Percentiles rank a stretch among this genome's conserved stretches.
These are phyloP conservation scores for Fusarium globosum DNA, from an alignment of 2,329 filamentous ascomycete species.

Conservation along the genomic window DNA sequence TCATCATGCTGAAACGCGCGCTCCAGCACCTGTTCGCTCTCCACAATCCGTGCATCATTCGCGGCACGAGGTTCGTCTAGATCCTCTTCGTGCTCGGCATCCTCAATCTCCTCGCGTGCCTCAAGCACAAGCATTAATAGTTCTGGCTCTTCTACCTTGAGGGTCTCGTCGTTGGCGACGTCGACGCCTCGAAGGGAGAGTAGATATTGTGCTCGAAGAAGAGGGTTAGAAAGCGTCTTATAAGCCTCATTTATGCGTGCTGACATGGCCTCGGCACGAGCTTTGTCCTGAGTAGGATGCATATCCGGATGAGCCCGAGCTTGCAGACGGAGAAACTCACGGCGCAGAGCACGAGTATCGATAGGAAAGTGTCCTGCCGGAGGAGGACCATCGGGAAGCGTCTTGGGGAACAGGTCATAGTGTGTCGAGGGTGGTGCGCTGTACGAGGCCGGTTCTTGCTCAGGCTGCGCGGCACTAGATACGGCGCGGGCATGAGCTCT, in stretches of 20 bases:
- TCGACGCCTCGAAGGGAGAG: conserved; percentile 80
- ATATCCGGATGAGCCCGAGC: conserved; percentile 80
- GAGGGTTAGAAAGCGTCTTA: conserved; percentile 81
- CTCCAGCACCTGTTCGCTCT: conserved; percentile 72
- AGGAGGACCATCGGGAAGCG: conserved; percentile 81
- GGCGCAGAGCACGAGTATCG: conserved; percentile 75
- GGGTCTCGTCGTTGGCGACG: conserved; percentile 80
- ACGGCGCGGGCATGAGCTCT: conserved; percentile 19
- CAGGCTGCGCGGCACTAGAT: conserved; percentile 26
- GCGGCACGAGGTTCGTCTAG: conserved; percentile 67
- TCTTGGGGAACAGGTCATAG: conserved; percentile 89
- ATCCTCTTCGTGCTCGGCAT: conserved; percentile 74
- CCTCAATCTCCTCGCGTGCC: conserved; percentile 79
- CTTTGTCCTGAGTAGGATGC: conserved; percentile 64
- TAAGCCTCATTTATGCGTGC: conserved; percentile 92
- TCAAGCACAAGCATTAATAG: conserved; percentile 85
- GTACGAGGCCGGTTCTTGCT: conserved; percentile 8
- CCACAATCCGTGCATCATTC: conserved; percentile 75
- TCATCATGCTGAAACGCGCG: conserved; percentile 74
- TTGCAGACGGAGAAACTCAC: conserved; percentile 89
- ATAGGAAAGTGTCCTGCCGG: conserved; percentile 81
- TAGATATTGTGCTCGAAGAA: conserved; percentile 89
- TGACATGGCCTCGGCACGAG: conserved; percentile 79
- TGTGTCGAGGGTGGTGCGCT: conserved; percentile 61
- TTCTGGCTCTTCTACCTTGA: conserved; percentile 73